Evolutionary conservation across 2,329 filamentous ascomycete species (phyloP), one percentile per base, ranked within the genome.

Genomic region (Graphilbum sp.): DNA sequence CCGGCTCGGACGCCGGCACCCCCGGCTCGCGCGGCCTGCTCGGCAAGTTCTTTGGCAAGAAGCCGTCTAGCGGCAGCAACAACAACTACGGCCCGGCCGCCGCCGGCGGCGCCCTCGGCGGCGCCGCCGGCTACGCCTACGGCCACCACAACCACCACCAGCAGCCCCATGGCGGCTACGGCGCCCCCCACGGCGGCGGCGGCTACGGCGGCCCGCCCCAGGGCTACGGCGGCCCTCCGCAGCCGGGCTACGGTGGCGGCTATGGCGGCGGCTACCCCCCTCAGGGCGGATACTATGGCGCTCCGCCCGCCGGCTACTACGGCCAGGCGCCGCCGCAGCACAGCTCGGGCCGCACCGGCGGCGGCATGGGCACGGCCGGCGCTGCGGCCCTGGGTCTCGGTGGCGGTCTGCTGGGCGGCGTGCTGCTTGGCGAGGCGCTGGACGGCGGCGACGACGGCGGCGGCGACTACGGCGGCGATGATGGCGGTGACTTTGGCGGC

Each of bases 331-430:
- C 50, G 18, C 48, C 46, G 35, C 47, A 47, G 36, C 35, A 37
- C 20, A 12, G 7, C 23, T 12, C 27, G 27, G 11, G 6, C 27
- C 27, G 27, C 13, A 35, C 32, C 32, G 16, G 20, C 16, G 55
- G 56, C 36, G 59, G 61, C 20, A 58, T 88, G 59, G 82, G 83
- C n/a, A 66, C 71, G 42, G 72, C 67, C 2, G 84, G 82, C 35
- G 84, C 77, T 37, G 74, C 78, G 9, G 82, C 82, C 18, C 61
- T 93, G 32, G 86, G 86, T 60, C 56, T 83, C 4, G 86, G 85
- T 47, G 86, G 79, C 45, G 86, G 86, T 55, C 52, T 94, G 52
- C 50, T 94, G 1, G 87, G 85, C 48, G 86, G 86, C 39, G 70
- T 74, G 44, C 44, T 93, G 49, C 57, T 93, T 24, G 77, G 67